Conservation (phyloP, 768 basidiomycete species). For the Kwoniella mangroviensis region DNA sequence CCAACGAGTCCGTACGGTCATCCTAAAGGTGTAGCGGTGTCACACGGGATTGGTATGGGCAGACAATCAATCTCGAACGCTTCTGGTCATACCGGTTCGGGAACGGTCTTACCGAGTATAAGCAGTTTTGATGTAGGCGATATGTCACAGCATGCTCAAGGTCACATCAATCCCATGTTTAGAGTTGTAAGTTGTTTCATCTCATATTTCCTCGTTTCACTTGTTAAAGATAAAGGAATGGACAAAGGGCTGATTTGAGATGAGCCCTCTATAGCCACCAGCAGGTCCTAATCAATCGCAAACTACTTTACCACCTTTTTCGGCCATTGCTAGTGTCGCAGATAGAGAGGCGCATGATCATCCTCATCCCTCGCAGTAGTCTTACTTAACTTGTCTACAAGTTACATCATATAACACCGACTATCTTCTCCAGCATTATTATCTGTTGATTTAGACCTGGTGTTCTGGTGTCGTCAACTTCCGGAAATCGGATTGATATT, state of each 20-base stretch:
- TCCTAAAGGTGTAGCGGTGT: constrained; percentile 50
- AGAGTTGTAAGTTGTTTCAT: constrained; percentile 45
- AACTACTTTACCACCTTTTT: constrained; percentile 56
- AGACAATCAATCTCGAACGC: constrained; percentile 21
- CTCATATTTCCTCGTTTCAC: too few relatives aligned
- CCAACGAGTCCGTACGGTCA: constrained; percentile 57
- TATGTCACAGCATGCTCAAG: constrained; percentile 2
- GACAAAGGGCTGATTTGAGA: background rate
- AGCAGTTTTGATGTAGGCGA: constrained; percentile 37
- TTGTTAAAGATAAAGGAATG: too few relatives aligned
- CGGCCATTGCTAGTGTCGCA: constrained; percentile 56
- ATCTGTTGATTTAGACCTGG: too few relatives aligned
- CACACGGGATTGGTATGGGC: constrained; percentile 47
- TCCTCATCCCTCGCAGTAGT: constrained; percentile 1
- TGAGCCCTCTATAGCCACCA: constrained; percentile 31
- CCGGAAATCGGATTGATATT: too few relatives aligned
- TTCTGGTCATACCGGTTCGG: constrained; percentile 12
- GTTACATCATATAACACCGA: too few relatives aligned
- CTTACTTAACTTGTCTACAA: too few relatives aligned
- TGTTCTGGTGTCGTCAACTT: too few relatives aligned
- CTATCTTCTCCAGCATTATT: too few relatives aligned
- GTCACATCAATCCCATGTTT: constrained; percentile 55
- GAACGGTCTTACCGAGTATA: constrained; percentile 42
- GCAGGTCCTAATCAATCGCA: constrained; percentile 18
- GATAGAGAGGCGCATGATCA: constrained; percentile 43